Evolutionary conservation across 208 protist species (phyloP).

Genomic region (Leishmania lainsoni): DNA sequence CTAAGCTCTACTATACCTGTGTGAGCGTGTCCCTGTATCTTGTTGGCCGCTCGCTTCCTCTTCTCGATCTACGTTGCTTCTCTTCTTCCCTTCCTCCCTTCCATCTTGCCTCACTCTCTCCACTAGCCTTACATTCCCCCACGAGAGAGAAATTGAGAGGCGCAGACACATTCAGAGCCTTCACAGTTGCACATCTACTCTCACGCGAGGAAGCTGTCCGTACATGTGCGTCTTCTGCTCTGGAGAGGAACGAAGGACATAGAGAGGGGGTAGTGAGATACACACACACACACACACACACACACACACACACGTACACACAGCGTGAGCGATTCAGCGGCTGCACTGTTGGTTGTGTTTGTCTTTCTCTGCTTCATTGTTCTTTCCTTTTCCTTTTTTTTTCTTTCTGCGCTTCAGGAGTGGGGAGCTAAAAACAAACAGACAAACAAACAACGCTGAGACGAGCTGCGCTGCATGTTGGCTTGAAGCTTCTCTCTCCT

Average conservation of each 20-base stretch:
- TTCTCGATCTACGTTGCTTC: not conserved
- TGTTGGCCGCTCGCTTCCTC: not conserved
- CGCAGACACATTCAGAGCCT: not conserved
- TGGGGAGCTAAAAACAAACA: not conserved
- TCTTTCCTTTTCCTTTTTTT: not conserved
- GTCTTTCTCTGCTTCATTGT: not conserved
- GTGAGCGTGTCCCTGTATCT: not conserved
- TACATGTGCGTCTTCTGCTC: not conserved
- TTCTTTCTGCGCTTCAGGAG: not conserved
- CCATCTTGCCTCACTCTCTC: not conserved
- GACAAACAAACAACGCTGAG: not conserved
- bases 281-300: not conserved
- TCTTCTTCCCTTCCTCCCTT: not conserved
- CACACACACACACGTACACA: not conserved
- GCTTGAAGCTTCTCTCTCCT: not conserved
- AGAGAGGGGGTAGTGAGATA: not conserved
- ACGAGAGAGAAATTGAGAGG: not conserved
- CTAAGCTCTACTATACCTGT: not conserved
- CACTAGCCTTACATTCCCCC: not conserved
- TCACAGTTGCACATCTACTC: not conserved
- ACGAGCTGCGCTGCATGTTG: not conserved
- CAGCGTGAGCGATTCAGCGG: not conserved
- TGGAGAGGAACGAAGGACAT: not conserved
- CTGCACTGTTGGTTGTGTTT: not conserved
- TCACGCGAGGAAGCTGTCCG: not conserved